These are phyloP conservation scores for Boletellus ananas DNA, from an alignment of 768 basidiomycete species.

Conservation along the genomic window DNA sequence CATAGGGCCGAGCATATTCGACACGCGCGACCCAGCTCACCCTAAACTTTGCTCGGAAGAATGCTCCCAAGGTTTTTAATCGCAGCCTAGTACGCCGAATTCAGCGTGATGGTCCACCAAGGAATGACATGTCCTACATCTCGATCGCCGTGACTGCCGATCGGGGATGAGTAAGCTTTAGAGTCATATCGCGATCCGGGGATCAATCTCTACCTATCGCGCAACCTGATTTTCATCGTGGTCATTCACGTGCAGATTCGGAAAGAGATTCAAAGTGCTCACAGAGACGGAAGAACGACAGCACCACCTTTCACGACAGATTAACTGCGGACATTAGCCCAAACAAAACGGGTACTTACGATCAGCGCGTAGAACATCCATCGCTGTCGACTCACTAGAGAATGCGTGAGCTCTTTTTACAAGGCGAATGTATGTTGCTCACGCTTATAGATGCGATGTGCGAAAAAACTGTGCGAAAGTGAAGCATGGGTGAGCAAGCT, in stretches of 20 bases:
- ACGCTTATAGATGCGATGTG: conserved; percentile 42
- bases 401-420: background rate
- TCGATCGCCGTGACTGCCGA: conserved; percentile 27
- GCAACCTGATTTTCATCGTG: conserved; percentile 30
- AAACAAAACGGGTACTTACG: conserved; percentile 27
- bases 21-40: conserved; percentile 1
- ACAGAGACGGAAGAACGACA: conserved; percentile 33
- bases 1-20: background rate
- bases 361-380: conserved; percentile 32
- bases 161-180: conserved; percentile 13
- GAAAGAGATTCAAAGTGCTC: conserved; percentile 3
- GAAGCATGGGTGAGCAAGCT: background rate
- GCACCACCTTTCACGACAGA: conserved; percentile 16
- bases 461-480: conserved; percentile 30
- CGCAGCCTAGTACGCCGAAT: conserved; percentile 19
- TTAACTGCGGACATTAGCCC: background rate
- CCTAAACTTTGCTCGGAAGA: conserved; percentile 21
- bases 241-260: background rate
- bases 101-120: background rate
- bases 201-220: conserved; percentile 23
- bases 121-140: conserved; percentile 20
- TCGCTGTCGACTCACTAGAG: conserved; percentile 25
- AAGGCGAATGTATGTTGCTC: conserved; percentile 4
- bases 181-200: conserved; percentile 4
- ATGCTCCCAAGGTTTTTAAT: conserved; percentile 21